Evolutionary conservation across 1,139 yeast species (phyloP), one percentile per base, ranked within the genome.

Genomic region (Suhomyces chickasaworum): DNA sequence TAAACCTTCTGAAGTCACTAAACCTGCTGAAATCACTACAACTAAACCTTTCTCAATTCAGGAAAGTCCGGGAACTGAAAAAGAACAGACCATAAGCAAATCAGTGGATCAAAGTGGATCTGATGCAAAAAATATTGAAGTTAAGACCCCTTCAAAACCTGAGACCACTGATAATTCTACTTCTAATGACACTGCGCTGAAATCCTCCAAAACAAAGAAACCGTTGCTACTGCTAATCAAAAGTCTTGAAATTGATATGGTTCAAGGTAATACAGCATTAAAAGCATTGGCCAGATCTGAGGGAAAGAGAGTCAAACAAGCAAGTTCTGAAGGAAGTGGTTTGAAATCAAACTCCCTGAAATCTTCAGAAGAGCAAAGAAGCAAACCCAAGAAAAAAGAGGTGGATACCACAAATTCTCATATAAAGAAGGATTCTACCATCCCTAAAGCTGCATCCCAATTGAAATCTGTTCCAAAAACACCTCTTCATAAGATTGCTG

Each of bases 211-310:
- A 35, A 21, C 32, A 7, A 29, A 29, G 34, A 18, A 18, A 5
- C 32, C 13, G 3, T 18, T 27, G 33, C 40, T 29, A 7, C 33
- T 12, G 21, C 48, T 57, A 17, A 51, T 56, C 45, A 59, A 51
- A 49, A 57, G 52, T 43, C 55, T 54, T 32, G 57, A 51, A 46
- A 65, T 59, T 35, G 64, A 55, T 45, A 64, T 63, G 67, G 64
- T 60, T 3, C 57, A 57, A 30, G 42, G 40, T 12, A 46, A 42
- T 23, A 36, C 49, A 2, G 42, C 43, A 2, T 38, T 45, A 31
- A 21, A 29, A 20, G 33, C 42, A 7, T 35, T 34, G 13, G 27
- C 43, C 3, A 27, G 36, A 9, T 8, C 35, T n/a, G 18, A 17
- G 15, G 22, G 22, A 13, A 27, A 31, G 30, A 31, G 37, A 25